These are phyloP conservation scores for Didymellaceae sp. DNA, from an alignment of 2,329 filamentous ascomycete species.

Conservation along the genomic window DNA sequence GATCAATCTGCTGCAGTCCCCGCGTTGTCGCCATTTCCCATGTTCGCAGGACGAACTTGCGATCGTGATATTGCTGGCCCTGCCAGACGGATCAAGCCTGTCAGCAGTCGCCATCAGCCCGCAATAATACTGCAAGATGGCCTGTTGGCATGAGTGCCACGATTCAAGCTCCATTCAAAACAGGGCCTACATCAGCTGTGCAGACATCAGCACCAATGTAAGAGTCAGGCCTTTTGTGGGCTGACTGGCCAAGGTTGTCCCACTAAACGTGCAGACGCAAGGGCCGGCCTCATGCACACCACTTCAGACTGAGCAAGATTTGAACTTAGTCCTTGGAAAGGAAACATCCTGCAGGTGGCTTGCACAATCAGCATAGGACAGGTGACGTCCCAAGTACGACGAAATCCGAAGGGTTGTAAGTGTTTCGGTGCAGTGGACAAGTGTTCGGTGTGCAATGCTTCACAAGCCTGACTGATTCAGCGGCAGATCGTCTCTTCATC, in stretches of 20 bases:
- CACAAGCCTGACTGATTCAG: conserved; percentile 18
- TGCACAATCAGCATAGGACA: conserved; percentile 7
- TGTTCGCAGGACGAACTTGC: conserved; percentile 14
- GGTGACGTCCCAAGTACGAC: conserved; percentile 2
- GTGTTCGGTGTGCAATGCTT: conserved; percentile 18
- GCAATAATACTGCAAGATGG: conserved; percentile 13
- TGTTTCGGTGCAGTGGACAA: not conserved
- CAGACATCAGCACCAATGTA: not conserved
- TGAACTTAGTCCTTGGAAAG: not conserved
- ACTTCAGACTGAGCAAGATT: not conserved
- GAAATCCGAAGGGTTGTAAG: not conserved
- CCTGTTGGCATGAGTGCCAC: conserved; percentile 11
- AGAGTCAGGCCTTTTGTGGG: not conserved
- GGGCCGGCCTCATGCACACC: conserved; percentile 30
- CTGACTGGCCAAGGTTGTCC: not conserved
- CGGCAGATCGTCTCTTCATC: conserved; percentile 25
- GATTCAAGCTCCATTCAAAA: conserved; percentile 5
- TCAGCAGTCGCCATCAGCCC: conserved; percentile 6
- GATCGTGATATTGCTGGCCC: conserved; percentile 13
- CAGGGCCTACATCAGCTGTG: conserved; percentile 1
- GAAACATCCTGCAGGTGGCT: conserved; percentile 25
- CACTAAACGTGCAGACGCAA: conserved; percentile 28
- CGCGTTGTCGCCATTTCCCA: conserved; percentile 25
- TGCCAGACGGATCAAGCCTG: conserved; percentile 3
- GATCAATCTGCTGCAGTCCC: conserved; percentile 5